These are phyloP conservation scores for Fusarium sp. DNA, from an alignment of 2,329 filamentous ascomycete genomes.

Conservation along the genomic window DNA sequence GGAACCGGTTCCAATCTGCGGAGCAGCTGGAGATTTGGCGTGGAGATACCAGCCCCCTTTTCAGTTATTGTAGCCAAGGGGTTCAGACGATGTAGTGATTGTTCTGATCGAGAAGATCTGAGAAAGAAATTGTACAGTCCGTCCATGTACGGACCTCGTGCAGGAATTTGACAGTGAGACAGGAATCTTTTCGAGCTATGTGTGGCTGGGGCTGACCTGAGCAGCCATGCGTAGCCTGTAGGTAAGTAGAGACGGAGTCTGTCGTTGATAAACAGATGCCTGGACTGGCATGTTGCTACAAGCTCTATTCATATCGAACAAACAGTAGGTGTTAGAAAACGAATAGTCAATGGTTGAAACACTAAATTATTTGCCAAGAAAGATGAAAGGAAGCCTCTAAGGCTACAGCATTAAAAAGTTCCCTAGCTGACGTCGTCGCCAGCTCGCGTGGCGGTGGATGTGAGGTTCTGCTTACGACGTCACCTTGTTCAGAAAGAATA, in stretches of 20 bases:
- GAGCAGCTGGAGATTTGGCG: conserved; percentile 45
- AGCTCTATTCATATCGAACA: background rate
- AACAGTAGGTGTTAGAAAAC: background rate
- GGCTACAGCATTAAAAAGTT: conserved; percentile 47
- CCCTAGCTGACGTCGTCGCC: conserved; percentile 44
- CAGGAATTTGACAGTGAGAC: conserved; percentile 20
- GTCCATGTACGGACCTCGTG: background rate
- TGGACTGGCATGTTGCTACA: conserved; percentile 20
- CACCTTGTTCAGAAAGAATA: conserved; percentile 37
- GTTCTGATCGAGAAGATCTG: background rate
- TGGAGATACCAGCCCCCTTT: conserved; percentile 46
- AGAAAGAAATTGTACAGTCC: background rate
- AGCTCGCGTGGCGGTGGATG: conserved; percentile 40
- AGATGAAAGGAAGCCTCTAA: conserved; percentile 45
- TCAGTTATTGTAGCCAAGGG: conserved; percentile 4
- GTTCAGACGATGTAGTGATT: background rate
- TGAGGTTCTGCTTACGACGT: conserved; percentile 47
- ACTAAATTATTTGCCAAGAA: conserved; percentile 28
- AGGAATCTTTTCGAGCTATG: conserved; percentile 1
- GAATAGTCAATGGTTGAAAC: conserved; percentile 5
- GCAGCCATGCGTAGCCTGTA: conserved; percentile 2
- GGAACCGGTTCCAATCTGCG: conserved; percentile 41
- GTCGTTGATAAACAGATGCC: conserved; percentile 19
- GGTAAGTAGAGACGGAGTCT: conserved; percentile 9
- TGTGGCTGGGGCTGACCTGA: conserved; percentile 36